Conservation (phyloP, 441 rosid genomes). For the Erodium trifolium region DNA sequence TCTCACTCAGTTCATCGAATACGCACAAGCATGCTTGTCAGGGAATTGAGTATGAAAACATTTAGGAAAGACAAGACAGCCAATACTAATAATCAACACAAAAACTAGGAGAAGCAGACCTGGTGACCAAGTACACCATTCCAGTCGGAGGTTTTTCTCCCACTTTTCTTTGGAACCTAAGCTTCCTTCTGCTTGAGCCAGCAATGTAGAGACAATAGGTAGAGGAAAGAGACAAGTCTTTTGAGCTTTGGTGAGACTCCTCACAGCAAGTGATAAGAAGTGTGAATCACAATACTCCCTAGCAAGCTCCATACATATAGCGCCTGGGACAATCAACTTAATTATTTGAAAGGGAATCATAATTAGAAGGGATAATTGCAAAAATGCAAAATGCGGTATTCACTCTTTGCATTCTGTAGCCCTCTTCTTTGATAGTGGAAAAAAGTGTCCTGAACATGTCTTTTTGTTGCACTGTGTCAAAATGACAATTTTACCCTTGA, state of each 20-base stretch:
- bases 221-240: slow-evolving; percentile 36
- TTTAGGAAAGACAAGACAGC: background rate
- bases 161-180: slow-evolving; percentile 64
- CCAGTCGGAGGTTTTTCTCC: slow-evolving; percentile 70
- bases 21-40: background rate
- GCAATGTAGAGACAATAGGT: slow-evolving; percentile 56
- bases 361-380: background rate
- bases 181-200: slow-evolving; percentile 93
- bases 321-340: slow-evolving; percentile 38
- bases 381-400: too few species aligned
- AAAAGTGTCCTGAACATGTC: too few species aligned
- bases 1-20: background rate
- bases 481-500: too few species aligned
- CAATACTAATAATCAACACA: background rate
- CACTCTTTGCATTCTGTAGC: too few species aligned
- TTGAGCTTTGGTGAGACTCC: slow-evolving; percentile 57
- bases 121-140: slow-evolving; percentile 96
- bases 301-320: slow-evolving; percentile 64
- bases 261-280: slow-evolving; percentile 51
- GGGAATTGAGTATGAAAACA: background rate
- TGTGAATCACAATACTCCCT: slow-evolving; percentile 42
- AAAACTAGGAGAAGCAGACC: slow-evolving; percentile 34
- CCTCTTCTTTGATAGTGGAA: too few species aligned
- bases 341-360: slow-evolving; percentile 9
- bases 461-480: too few species aligned